phyloP scores from a whole-genome alignment of 139 green algal genomes.

The Limnomonas spitsbergensis region DNA sequence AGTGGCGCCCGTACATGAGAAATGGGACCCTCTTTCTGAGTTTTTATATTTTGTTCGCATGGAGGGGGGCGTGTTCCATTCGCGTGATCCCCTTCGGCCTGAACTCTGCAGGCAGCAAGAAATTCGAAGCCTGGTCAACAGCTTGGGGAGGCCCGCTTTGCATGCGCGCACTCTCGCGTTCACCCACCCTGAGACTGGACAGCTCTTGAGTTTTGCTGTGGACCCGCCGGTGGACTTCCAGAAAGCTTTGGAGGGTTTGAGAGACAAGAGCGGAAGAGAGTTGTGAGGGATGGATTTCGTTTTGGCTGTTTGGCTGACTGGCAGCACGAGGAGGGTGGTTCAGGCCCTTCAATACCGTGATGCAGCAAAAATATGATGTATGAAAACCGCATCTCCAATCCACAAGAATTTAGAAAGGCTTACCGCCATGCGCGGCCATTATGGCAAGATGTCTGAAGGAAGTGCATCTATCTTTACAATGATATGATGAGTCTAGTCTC shows the following conservation, averaged over 20 bases:
- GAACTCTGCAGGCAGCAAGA: background rate
- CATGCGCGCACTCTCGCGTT: constrained; percentile 83
- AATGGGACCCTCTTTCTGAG: background rate
- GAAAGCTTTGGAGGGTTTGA: background rate
- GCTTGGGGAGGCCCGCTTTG: constrained; percentile 67
- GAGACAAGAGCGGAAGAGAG: too few relatives aligned
- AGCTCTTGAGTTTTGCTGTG: constrained; percentile 63
- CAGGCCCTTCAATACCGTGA: too few relatives aligned
- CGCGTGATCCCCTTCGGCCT: background rate
- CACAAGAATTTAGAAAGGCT: too few relatives aligned
- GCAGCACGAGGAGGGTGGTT: too few relatives aligned
- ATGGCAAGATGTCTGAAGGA: too few relatives aligned
- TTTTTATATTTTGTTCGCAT: background rate
- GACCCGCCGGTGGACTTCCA: constrained; percentile 66
- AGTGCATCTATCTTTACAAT: too few relatives aligned
- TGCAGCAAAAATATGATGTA: too few relatives aligned
- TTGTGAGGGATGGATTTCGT: too few relatives aligned
- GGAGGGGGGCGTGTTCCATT: background rate
- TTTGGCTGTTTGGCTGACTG: too few relatives aligned
- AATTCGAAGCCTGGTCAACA: constrained; percentile 19
- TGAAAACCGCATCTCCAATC: too few relatives aligned
- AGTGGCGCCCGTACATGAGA: background rate
- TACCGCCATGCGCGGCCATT: too few relatives aligned
- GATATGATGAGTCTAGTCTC: too few relatives aligned
- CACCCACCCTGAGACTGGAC: constrained; percentile 58